Percentiles rank a stretch among this genome's conserved stretches.
Conservation (phyloP, 164 flowering plant genomes). For the Piper betle region DNA sequence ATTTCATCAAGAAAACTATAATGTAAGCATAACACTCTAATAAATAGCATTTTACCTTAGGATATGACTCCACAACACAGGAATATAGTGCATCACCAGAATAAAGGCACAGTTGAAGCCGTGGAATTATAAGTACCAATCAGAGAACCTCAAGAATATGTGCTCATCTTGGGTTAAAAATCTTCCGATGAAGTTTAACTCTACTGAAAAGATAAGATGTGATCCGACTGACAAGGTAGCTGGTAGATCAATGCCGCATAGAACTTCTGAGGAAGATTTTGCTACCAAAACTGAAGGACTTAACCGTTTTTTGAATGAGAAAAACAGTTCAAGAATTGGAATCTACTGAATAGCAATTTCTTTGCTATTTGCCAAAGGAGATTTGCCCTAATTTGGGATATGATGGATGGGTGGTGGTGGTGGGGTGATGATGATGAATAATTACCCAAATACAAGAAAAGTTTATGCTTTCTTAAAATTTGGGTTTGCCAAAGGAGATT, state of each 20-base stretch:
- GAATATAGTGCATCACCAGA: no score
- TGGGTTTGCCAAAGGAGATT: constrained; percentile 16
- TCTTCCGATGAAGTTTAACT: not conserved
- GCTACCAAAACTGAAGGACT: not conserved
- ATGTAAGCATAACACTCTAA: not conserved
- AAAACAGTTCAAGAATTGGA: no score
- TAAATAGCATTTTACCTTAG: no score
- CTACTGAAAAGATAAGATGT: not conserved
- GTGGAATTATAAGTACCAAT: no score
- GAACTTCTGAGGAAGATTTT: constrained; percentile 9
- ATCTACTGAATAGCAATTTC: not conserved
- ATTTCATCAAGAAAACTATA: not conserved
- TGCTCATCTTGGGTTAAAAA: no score
- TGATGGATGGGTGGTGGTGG: not conserved
- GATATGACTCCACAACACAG: no score
- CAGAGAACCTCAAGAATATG: no score
- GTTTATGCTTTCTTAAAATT: not conserved
- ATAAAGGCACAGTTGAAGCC: no score
- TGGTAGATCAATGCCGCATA: constrained; percentile 4
- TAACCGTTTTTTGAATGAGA: not conserved
- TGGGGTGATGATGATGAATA: constrained; percentile 8
- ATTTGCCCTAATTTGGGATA: constrained; percentile 4
- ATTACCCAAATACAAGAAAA: not conserved
- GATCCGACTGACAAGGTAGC: constrained; percentile 78
- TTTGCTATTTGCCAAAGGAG: constrained; percentile 5